A percentile compares a stretch with the other conserved stretches of the same genome.
phyloP scores from a whole-genome alignment of 2,329 filamentous ascomycete genomes.

The Amylocarpus encephaloides region DNA sequence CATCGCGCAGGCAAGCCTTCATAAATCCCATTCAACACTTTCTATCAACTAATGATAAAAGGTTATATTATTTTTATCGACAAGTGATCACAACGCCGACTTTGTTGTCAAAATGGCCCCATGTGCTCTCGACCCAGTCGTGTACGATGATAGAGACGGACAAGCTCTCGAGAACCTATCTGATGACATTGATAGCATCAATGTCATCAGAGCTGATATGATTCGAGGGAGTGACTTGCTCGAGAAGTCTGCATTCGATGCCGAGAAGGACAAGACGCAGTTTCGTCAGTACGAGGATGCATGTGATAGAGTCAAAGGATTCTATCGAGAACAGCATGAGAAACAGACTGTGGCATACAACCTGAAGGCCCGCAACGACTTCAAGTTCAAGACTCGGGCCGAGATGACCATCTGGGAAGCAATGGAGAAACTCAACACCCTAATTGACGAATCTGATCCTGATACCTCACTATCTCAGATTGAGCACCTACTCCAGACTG shows the following conservation, averaged over 20 bases:
- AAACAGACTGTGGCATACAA: conserved; percentile 81
- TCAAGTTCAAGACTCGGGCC: conserved; percentile 55
- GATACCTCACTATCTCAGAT: conserved; percentile 85
- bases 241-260: conserved; percentile 60
- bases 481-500: conserved; percentile 81
- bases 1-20: too few relatives aligned
- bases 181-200: conserved; percentile 48
- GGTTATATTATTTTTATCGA: background rate
- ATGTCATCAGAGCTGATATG: conserved; percentile 41
- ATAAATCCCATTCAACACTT: too few relatives aligned
- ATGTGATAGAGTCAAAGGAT: conserved; percentile 77
- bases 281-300: conserved; percentile 81
- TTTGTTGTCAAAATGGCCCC: conserved; percentile 20
- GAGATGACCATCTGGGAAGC: conserved; percentile 86
- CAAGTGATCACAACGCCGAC: background rate
- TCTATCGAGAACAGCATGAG: conserved; percentile 68
- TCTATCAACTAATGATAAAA: background rate
- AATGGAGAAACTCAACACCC: conserved; percentile 85
- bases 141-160: conserved; percentile 19
- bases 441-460: conserved; percentile 87
- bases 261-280: conserved; percentile 69
- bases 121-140: conserved; percentile 17
- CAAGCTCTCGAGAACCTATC: conserved; percentile 38
- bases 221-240: conserved; percentile 38
- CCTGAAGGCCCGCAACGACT: conserved; percentile 67